A percentile compares a stretch with the other conserved stretches of the same genome.
Conservation (phyloP, 345 rosid genomes). For the Pugionium cornutum region DNA sequence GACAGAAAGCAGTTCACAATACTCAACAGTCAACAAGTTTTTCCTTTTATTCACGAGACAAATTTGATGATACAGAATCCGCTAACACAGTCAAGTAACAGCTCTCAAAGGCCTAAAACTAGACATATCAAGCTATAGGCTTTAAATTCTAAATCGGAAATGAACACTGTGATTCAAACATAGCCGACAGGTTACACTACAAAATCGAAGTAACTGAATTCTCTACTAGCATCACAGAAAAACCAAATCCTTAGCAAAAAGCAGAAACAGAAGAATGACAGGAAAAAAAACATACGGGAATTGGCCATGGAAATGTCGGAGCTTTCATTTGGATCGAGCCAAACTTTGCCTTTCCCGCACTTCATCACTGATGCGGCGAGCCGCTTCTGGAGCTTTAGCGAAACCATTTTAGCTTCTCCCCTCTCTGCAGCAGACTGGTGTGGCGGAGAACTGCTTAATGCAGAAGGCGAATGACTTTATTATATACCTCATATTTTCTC, state of each 20-base stretch:
- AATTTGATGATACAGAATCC: background rate
- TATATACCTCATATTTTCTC: background rate
- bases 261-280: background rate
- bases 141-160: slow-evolving; percentile 8
- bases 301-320: slow-evolving; percentile 45
- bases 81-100: too few species aligned
- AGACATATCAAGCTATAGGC: background rate
- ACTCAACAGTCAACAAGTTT: background rate
- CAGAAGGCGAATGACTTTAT: slow-evolving; percentile 8
- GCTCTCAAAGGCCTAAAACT: too few species aligned
- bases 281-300: slow-evolving; percentile 29
- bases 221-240: background rate
- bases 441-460: slow-evolving; percentile 30
- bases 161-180: background rate
- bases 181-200: background rate
- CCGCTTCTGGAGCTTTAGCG: slow-evolving; percentile 43
- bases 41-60: background rate
- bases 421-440: slow-evolving; percentile 21
- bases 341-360: slow-evolving; percentile 45
- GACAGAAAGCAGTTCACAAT: background rate
- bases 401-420: slow-evolving; percentile 37
- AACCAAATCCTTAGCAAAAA: background rate
- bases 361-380: slow-evolving; percentile 43
- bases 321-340: slow-evolving; percentile 45
- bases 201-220: background rate